These are phyloP conservation scores for Lachnellula cervina DNA, from an alignment of 2,329 filamentous ascomycete species.

Conservation along the genomic window DNA sequence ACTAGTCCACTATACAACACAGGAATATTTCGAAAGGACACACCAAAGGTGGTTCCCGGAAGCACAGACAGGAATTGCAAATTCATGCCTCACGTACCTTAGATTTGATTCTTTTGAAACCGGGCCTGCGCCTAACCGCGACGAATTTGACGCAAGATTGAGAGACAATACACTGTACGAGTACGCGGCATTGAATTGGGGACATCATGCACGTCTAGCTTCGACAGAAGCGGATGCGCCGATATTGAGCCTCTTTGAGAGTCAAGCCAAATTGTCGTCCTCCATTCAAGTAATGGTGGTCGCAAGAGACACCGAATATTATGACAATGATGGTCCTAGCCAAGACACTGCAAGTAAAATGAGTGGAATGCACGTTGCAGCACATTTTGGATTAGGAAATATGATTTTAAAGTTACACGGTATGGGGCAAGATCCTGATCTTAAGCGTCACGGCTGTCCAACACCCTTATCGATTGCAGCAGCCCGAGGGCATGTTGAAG, in stretches of 20 bases:
- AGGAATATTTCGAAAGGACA: conserved; percentile 27
- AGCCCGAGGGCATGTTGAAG: conserved; percentile 24
- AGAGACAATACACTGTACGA: conserved; percentile 25
- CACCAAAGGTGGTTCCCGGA: conserved; percentile 13
- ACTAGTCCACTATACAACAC: conserved; percentile 29
- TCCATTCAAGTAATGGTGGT: conserved; percentile 7
- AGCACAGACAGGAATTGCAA: conserved; percentile 13
- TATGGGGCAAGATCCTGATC: conserved; percentile 3
- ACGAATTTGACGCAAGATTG: conserved; percentile 23
- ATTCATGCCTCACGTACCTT: conserved; percentile 28
- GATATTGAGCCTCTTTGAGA: conserved; percentile 7
- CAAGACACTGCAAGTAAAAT: conserved; percentile 10
- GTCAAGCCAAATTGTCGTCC: conserved; percentile 4
- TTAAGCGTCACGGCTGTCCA: conserved; percentile 19
- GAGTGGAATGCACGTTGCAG: conserved; percentile 21
- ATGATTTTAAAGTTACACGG: conserved; percentile 7
- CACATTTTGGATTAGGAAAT: conserved; percentile 20
- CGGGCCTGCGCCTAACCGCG: conserved; percentile 18
- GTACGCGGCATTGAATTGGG: conserved; percentile 34
- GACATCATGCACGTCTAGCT: conserved; percentile 27
- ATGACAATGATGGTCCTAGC: background rate
- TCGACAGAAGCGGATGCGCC: conserved; percentile 8
- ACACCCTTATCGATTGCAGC: conserved; percentile 29
- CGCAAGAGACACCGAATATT: background rate
- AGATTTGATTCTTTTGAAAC: conserved; percentile 24